Evolutionary conservation across 306 rosid genomes (phyloP).

Genomic region (Crataegus laevigata): DNA sequence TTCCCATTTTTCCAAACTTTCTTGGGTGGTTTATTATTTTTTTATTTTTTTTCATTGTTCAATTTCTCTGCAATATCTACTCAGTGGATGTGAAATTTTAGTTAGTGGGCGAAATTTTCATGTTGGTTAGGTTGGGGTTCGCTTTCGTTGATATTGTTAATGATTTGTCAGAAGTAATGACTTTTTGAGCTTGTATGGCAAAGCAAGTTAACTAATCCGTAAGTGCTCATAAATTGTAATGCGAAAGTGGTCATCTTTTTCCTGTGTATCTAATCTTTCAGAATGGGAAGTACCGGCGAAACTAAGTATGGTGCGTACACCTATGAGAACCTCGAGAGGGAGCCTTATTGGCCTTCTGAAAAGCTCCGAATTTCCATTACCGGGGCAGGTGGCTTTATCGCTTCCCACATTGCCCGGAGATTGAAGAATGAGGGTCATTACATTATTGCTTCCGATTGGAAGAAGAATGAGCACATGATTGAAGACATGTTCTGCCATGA

Average conservation of each 20-base stretch:
- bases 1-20: background rate
- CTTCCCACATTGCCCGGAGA: slow-evolving; percentile 96
- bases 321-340: slow-evolving; percentile 74
- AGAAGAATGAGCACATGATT: slow-evolving; percentile 95
- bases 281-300: slow-evolving; percentile 74
- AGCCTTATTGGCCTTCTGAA: slow-evolving; percentile 85
- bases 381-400: slow-evolving; percentile 96
- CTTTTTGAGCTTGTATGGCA: background rate
- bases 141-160: background rate
- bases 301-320: slow-evolving; percentile 67
- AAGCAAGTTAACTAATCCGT: background rate
- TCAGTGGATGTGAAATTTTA: background rate
- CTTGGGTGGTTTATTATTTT: too few species aligned
- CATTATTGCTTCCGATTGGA: slow-evolving; percentile 97
- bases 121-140: background rate
- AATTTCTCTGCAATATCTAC: background rate
- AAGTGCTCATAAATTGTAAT: background rate
- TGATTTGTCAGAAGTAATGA: background rate
- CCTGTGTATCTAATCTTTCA: slow-evolving; percentile 25
- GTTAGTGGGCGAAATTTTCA: background rate
- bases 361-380: slow-evolving; percentile 86
- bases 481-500: slow-evolving; percentile 97
- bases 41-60: background rate
- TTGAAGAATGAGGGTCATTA: slow-evolving; percentile 92
- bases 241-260: background rate